Percentiles rank a stretch among this genome's conserved stretches.
Evolutionary conservation across 139 green algal species (phyloP).

Genomic region (Gonium pectorale): DNA sequence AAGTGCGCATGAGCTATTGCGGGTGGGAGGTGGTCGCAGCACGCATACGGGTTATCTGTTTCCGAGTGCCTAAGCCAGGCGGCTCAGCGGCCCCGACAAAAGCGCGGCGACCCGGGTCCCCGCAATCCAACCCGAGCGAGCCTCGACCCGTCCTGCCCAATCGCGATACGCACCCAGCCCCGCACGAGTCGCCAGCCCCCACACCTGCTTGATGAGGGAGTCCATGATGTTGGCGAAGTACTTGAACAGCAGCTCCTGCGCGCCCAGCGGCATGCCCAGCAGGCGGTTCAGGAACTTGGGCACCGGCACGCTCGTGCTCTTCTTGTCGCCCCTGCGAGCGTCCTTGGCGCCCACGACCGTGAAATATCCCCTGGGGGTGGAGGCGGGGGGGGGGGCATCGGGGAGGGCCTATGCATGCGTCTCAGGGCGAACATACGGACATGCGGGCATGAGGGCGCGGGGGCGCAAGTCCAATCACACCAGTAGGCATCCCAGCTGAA

Average conservation of each 20-base stretch:
- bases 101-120: too few relatives aligned
- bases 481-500: background rate
- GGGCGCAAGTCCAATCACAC: background rate
- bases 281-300: constrained; percentile 58
- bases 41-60: background rate
- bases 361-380: background rate
- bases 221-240: background rate
- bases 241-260: constrained; percentile 64
- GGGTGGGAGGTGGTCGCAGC: background rate
- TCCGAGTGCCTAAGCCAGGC: too few relatives aligned
- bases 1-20: too few relatives aligned
- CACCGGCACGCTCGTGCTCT: background rate
- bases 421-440: too few relatives aligned
- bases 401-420: too few relatives aligned
- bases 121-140: too few relatives aligned
- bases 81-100: too few relatives aligned
- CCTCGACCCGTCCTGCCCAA: background rate
- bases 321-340: background rate
- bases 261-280: constrained; percentile 44
- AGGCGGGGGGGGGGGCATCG: too few relatives aligned
- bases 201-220: background rate
- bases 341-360: background rate
- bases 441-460: background rate
- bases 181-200: background rate
- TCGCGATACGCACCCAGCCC: background rate